Evolutionary conservation across 2,329 filamentous ascomycete genomes (phyloP), one percentile per base, ranked within the genome.

Genomic region (Fonsecaea erecta): DNA sequence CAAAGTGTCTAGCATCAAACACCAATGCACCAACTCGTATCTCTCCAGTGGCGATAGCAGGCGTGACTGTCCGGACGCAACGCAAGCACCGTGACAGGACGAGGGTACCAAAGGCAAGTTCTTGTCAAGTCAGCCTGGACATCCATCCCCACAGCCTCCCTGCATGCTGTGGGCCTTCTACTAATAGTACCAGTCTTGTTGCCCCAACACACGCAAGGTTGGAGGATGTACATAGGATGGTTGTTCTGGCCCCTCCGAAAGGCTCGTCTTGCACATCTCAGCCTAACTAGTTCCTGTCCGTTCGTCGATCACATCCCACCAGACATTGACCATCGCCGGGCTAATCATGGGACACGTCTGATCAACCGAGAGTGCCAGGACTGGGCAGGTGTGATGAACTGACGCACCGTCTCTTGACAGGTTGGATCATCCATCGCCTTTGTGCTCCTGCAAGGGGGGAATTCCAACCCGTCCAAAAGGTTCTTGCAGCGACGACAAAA

Each of bases 241-340:
- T 24, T 48, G 43, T 48, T 48, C 43, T 48, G 43, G 43, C 43
- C 43, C 43, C 18, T 24, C 18, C 43, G 21, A 11, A 46, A 12
- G 43, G 18, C 18, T 24, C 7, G 1, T 48, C 43, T 9, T 24
- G 43, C 43, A 24, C 43, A 24, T 48, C 43, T 46, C 43, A 48
- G 18, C 43, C 43, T 48, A 48, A 48, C 43, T 48, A 48, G 43
- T 48, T 48, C 43, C 43, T 48, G 43, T 48, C 43, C 21, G 18
- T 48, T 48, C 43, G 43, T 48, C 43, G 43, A 48, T 48, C 43
- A 48, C 43, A 24, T 48, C 43, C 43, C 9, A 48, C 7, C 43
- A 48, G 43, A 18, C 43, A 48, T 48, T 9, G 8, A 24, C 43
- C 18, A 11, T 48, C 8, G 6, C 43, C 43, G 12, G 14, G 11